phyloP scores from a whole-genome alignment of 495 filamentous ascomycete species.

The Peziza echinospora region DNA sequence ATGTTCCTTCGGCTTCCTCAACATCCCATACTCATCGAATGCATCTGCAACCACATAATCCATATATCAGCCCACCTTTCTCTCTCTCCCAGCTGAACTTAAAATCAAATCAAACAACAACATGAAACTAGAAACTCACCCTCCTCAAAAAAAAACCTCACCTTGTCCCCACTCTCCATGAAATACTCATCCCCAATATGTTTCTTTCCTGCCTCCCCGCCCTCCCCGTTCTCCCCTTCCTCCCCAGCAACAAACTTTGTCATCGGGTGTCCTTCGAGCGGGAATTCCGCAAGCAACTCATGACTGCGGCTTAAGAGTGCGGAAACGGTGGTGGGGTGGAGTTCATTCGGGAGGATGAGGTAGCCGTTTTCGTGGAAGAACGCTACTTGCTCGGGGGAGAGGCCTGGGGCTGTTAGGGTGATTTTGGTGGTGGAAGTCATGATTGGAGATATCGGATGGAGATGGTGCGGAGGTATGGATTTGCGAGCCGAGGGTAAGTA shows the following conservation, averaged over 20 bases:
- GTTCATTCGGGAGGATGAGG: constrained; percentile 63
- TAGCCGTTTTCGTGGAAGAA: constrained; percentile 69
- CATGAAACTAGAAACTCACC: no score
- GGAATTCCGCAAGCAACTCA: constrained; percentile 50
- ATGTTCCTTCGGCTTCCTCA: constrained; percentile 52
- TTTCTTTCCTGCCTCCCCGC: constrained; percentile 4
- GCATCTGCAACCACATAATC: constrained; percentile 27
- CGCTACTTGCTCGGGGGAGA: constrained; percentile 48
- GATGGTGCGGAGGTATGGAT: no score
- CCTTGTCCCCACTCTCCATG: constrained; percentile 63
- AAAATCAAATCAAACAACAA: neutral
- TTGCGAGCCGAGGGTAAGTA: no score
- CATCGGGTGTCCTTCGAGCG: constrained; percentile 62
- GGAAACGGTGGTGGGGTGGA: constrained; percentile 38
- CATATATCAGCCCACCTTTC: neutral
- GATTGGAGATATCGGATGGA: no score
- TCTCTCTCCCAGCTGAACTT: neutral
- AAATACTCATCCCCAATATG: constrained; percentile 97
- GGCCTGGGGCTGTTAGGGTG: constrained; percentile 22
- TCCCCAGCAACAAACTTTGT: constrained; percentile 67
- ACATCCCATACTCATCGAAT: constrained; percentile 34
- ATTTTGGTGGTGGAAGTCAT: no score
- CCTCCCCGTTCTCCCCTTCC: constrained; percentile 24
- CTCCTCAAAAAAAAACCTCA: constrained; percentile 95
- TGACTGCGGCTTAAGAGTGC: constrained; percentile 54